Percentiles rank a stretch among this genome's conserved stretches.
Evolutionary conservation across 176 grass and related monocot species (phyloP).

Genomic region (Microstegium vimineum): DNA sequence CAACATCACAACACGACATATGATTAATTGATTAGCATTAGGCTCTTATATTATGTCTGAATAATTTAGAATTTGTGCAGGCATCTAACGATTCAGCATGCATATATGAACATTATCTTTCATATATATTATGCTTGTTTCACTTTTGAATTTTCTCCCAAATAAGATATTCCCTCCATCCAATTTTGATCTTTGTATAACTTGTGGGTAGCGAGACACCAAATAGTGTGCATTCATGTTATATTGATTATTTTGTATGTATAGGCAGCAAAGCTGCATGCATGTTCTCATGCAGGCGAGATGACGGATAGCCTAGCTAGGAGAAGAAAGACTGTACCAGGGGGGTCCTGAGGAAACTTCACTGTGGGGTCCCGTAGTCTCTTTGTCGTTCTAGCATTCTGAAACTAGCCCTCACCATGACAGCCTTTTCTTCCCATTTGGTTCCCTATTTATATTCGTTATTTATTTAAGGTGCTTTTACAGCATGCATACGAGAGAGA

Average conservation of each 20-base stretch:
- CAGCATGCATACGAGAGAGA: slow-evolving; percentile 43
- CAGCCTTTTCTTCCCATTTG: slow-evolving; percentile 39
- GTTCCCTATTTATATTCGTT: slow-evolving; percentile 31
- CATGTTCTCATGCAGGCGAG: slow-evolving; percentile 17
- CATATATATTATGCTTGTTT: too few relatives aligned
- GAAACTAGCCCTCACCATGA: slow-evolving; percentile 31
- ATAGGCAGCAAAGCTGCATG: slow-evolving; percentile 33
- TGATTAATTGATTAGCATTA: neutral
- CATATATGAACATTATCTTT: neutral
- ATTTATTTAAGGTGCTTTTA: slow-evolving; percentile 56
- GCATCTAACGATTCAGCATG: neutral
- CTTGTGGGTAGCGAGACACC: neutral
- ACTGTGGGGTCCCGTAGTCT: slow-evolving; percentile 40
- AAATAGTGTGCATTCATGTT: neutral
- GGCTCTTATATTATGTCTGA: neutral
- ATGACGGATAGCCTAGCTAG: slow-evolving; percentile 10
- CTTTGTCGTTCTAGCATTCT: slow-evolving; percentile 29
- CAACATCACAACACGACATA: neutral
- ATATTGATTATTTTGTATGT: neutral
- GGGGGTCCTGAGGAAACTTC: slow-evolving; percentile 51
- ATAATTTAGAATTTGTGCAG: neutral
- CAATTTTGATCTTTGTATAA: neutral
- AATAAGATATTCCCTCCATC: neutral
- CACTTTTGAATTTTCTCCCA: too few relatives aligned
- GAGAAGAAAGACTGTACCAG: slow-evolving; percentile 45